Conservation (phyloP, 345 rosid genomes). For the Geranium rotundifolium region DNA sequence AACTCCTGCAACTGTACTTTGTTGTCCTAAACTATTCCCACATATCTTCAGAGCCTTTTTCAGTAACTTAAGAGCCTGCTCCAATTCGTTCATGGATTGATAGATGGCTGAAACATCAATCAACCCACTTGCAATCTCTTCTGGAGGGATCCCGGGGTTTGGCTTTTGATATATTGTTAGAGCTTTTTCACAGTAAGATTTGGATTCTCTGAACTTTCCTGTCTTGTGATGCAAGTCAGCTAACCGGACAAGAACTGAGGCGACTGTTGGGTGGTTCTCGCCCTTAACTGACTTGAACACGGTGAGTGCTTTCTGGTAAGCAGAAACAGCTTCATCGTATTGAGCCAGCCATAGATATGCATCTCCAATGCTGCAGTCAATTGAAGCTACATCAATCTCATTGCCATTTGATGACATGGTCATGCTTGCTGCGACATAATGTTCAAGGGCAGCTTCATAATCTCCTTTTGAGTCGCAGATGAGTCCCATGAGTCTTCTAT, state of each 20-base stretch:
- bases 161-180: constrained; percentile 55
- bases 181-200: constrained; percentile 70
- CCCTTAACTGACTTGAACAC: constrained; percentile 67
- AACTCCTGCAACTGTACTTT: constrained; percentile 68
- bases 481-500: constrained; percentile 76
- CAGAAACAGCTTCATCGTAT: constrained; percentile 67
- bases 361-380: constrained; percentile 88
- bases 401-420: constrained; percentile 59
- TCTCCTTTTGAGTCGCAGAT: constrained; percentile 75
- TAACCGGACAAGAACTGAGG: constrained; percentile 66
- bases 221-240: constrained; percentile 74
- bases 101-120: constrained; percentile 72
- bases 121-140: constrained; percentile 76
- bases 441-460: constrained; percentile 74
- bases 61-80: constrained; percentile 51
- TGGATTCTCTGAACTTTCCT: constrained; percentile 70
- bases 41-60: constrained; percentile 58
- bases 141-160: constrained; percentile 39
- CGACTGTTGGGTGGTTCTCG: constrained; percentile 65
- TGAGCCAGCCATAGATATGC: constrained; percentile 62
- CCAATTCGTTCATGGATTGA: constrained; percentile 64
- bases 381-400: constrained; percentile 58
- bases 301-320: constrained; percentile 82
- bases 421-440: constrained; percentile 77
- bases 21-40: constrained; percentile 47